Evolutionary conservation across 495 filamentous ascomycete genomes (phyloP).

Genomic region (Penicillium diatomitis): DNA sequence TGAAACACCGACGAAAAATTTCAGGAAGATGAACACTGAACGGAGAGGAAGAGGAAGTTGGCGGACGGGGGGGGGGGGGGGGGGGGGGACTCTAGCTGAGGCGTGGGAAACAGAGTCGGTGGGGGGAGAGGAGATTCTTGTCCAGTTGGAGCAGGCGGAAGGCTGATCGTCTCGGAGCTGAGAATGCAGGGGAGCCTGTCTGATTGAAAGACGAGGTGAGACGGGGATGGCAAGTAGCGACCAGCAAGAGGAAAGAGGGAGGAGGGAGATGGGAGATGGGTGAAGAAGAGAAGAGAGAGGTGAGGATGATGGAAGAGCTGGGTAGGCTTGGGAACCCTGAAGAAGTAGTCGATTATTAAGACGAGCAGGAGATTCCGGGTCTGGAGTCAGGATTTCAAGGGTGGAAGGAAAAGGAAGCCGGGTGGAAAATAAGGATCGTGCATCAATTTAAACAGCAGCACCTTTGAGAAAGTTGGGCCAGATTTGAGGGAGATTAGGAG

Average conservation of each 20-base stretch:
- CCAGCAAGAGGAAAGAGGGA: neutral
- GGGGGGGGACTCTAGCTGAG: neutral
- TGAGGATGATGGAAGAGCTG: neutral
- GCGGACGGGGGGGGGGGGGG: neutral
- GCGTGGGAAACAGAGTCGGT: neutral
- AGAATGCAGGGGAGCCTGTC: neutral
- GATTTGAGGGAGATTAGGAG: slow-evolving; percentile 3
- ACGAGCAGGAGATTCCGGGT: neutral
- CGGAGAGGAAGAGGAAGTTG: neutral
- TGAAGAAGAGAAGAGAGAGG: neutral
- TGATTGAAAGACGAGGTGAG: too few relatives aligned
- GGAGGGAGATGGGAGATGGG: neutral
- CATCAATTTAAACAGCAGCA: neutral
- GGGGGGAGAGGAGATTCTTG: neutral
- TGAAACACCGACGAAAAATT: too few relatives aligned
- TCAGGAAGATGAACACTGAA: too few relatives aligned
- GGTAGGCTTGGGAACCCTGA: neutral
- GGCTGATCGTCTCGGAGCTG: neutral
- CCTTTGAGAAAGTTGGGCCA: neutral
- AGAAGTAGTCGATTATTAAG: neutral
- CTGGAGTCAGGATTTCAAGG: neutral
- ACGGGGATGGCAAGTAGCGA: too few relatives aligned
- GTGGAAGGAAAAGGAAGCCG: neutral
- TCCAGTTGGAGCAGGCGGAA: slow-evolving; percentile 1
- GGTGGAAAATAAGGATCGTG: neutral